Evolutionary conservation across 768 basidiomycete genomes (phyloP).

Genomic region (Leccinum rimulosum): DNA sequence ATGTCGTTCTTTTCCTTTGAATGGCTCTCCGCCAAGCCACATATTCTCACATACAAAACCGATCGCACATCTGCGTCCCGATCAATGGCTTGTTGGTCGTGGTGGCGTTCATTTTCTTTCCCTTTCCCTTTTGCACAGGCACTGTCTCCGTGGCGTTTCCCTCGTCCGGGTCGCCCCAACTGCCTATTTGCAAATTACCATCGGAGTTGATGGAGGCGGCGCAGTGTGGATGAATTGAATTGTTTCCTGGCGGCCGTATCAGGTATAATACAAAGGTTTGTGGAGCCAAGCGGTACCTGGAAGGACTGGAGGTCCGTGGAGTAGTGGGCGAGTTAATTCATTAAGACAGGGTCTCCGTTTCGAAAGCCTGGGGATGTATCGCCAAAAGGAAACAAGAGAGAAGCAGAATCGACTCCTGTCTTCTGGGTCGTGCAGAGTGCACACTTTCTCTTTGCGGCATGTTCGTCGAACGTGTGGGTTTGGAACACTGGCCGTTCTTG

Average conservation of each 20-base stretch:
- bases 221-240: slow-evolving; percentile 12
- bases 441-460: slow-evolving; percentile 15
- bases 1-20: slow-evolving; percentile 6
- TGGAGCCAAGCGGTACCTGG: slow-evolving; percentile 15
- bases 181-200: slow-evolving; percentile 25
- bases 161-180: slow-evolving; percentile 14
- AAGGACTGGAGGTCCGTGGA: slow-evolving; percentile 23
- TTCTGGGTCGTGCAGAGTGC: neutral
- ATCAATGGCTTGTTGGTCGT: slow-evolving; percentile 21
- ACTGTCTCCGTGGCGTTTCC: slow-evolving; percentile 25
- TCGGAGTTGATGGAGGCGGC: slow-evolving; percentile 18
- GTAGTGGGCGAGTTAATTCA: slow-evolving; percentile 3
- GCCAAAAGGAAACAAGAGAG: neutral
- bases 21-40: slow-evolving; percentile 1
- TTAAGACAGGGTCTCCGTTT: slow-evolving; percentile 21
- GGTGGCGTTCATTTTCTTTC: slow-evolving; percentile 13
- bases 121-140: neutral
- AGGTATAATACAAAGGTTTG: slow-evolving; percentile 9
- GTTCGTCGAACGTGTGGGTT: slow-evolving; percentile 12
- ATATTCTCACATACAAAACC: neutral
- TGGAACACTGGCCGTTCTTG: slow-evolving; percentile 1
- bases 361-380: slow-evolving; percentile 1
- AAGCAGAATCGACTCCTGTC: neutral
- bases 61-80: slow-evolving; percentile 25
- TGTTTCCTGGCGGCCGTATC: slow-evolving; percentile 8